A percentile compares a stretch with the other conserved stretches of the same genome.
Conservation (phyloP, 2,329 filamentous ascomycete species). For the Pseudocercospora ulei region DNA sequence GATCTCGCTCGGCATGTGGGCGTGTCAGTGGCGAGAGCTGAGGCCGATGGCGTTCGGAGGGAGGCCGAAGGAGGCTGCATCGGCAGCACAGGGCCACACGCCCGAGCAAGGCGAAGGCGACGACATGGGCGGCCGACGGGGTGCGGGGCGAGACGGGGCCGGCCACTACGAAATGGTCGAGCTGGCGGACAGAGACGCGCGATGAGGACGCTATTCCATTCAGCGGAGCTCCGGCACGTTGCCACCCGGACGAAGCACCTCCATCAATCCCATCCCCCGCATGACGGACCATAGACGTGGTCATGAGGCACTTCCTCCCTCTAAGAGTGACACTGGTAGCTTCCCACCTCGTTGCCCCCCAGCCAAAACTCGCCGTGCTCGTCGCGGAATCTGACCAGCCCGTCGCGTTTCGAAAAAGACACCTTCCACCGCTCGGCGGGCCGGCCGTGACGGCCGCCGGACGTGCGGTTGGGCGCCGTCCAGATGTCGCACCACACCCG, state of each 20-base stretch:
- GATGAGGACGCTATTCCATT: conserved; percentile 24
- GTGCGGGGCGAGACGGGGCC: conserved; percentile 39
- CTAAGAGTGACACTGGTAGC: conserved; percentile 30
- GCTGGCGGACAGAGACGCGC: conserved; percentile 34
- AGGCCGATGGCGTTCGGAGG: conserved; percentile 80
- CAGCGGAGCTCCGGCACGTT: not conserved
- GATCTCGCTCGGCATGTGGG: conserved; percentile 72
- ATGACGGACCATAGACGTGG: not conserved
- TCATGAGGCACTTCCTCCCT: too few species aligned
- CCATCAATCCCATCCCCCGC: not conserved
- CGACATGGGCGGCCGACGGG: conserved; percentile 36
- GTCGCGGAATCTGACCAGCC: conserved; percentile 30
- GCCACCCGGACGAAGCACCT: not conserved
- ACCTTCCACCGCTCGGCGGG: conserved; percentile 11
- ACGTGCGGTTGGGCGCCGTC: conserved; percentile 13
- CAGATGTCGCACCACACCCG: conserved; percentile 23
- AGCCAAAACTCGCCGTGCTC: conserved; percentile 28
- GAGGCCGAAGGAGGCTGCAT: conserved; percentile 30
- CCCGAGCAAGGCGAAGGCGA: conserved; percentile 36
- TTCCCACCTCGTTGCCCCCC: conserved; percentile 32
- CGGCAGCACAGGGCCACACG: conserved; percentile 16
- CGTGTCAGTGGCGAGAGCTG: conserved; percentile 81
- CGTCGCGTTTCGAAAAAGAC: conserved; percentile 32
- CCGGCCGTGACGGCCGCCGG: conserved; percentile 4
- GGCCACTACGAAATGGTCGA: conserved; percentile 44